These are phyloP conservation scores for Termitomyces sp. DNA, from an alignment of 768 basidiomycete genomes.

Conservation along the genomic window DNA sequence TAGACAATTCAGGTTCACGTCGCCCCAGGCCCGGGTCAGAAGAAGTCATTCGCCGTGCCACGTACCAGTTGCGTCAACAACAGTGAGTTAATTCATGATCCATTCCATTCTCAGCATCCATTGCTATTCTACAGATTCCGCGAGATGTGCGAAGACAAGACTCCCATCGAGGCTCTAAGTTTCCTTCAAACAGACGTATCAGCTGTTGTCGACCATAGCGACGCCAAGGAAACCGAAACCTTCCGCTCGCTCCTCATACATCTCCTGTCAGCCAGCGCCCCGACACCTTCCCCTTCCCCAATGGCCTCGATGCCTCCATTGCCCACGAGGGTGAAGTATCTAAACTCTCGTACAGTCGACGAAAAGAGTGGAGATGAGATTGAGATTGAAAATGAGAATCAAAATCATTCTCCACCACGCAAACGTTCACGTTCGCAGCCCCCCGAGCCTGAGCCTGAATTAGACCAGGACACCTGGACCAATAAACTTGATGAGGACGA, in stretches of 20 bases:
- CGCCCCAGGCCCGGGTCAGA: slow-evolving; percentile 50
- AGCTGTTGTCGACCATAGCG: slow-evolving; percentile 65
- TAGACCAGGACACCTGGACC: slow-evolving; percentile 35
- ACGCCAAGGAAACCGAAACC: slow-evolving; percentile 52
- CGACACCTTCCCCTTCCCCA: slow-evolving; percentile 11
- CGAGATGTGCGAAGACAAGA: slow-evolving; percentile 70
- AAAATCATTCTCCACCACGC: slow-evolving; percentile 33
- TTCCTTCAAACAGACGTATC: slow-evolving; percentile 73
- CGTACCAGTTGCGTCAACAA: slow-evolving; percentile 64
- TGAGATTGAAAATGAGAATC: slow-evolving; percentile 12
- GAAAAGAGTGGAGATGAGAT: not conserved
- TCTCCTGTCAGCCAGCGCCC: slow-evolving; percentile 42
- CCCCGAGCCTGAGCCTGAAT: slow-evolving; percentile 20
- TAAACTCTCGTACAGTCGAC: not conserved
- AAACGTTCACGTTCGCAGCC: slow-evolving; percentile 43
- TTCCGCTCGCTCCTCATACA: slow-evolving; percentile 69
- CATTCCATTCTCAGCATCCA: not conserved
- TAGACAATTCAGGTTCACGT: not conserved
- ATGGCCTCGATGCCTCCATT: slow-evolving; percentile 11
- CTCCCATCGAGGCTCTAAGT: slow-evolving; percentile 60
- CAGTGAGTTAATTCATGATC: slow-evolving; percentile 43
- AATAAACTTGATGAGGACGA: slow-evolving; percentile 33
- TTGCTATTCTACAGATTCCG: slow-evolving; percentile 50
- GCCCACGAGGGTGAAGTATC: not conserved
- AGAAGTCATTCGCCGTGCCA: slow-evolving; percentile 62